A percentile compares a stretch with the other conserved stretches of the same genome.
phyloP scores from a whole-genome alignment of 208 protist species.

The Acanthamoeba sp. region DNA sequence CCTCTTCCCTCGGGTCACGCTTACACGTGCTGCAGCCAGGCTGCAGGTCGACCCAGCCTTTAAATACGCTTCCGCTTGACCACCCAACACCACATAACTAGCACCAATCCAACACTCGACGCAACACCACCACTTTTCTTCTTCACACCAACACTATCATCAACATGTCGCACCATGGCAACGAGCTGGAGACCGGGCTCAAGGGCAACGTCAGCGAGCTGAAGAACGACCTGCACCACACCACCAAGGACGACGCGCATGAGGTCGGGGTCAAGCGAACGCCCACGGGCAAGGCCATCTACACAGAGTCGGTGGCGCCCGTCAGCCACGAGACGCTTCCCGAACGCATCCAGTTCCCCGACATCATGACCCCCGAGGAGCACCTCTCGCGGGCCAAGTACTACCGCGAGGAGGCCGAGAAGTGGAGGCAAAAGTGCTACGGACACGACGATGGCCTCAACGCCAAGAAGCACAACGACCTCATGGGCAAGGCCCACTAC shows the following conservation, averaged over 20 bases:
- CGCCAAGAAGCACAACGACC: constrained; percentile 43
- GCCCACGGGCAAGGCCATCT: background rate
- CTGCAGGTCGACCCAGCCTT: too few species aligned
- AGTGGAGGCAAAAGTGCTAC: background rate
- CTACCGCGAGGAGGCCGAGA: constrained; percentile 22
- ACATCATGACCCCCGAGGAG: background rate
- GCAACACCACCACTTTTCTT: too few species aligned
- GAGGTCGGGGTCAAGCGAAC: background rate
- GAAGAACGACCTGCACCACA: background rate
- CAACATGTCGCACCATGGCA: constrained; percentile 22
- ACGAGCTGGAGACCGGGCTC: constrained; percentile 21
- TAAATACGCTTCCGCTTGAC: too few species aligned
- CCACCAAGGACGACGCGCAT: background rate
- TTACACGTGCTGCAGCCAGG: too few species aligned
- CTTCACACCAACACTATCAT: background rate
- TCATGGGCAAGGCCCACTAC: constrained; percentile 23
- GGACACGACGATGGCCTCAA: background rate
- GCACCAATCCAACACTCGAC: background rate
- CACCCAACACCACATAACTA: background rate
- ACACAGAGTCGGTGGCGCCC: background rate
- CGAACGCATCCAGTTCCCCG: background rate
- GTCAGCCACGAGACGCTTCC: background rate
- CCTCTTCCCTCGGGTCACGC: too few species aligned
- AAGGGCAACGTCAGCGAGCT: constrained; percentile 5
- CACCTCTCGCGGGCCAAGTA: constrained; percentile 29